Conservation (phyloP, 1,284 basidiomycete genomes). For the Naganishia sp. region DNA sequence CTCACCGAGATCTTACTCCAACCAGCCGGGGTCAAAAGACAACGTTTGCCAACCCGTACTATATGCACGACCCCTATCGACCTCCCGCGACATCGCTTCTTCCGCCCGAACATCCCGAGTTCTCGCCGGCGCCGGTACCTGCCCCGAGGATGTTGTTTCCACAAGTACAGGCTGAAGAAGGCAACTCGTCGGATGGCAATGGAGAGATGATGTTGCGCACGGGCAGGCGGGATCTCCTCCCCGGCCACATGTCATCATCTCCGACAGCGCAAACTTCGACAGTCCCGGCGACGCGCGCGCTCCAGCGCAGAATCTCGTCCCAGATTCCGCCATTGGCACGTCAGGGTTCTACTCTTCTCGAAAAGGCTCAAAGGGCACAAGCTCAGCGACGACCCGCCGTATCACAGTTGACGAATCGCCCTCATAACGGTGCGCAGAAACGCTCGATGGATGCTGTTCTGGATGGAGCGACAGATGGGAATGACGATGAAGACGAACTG, state of each 20-base stretch:
- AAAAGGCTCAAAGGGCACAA: constrained; percentile 17
- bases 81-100: constrained; percentile 22
- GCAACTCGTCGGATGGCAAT: constrained; percentile 1
- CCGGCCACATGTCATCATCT: constrained; percentile 4
- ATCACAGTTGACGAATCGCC: neutral
- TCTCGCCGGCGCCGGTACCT: constrained; percentile 29
- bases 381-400: neutral
- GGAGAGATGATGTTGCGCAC: neutral
- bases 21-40: constrained; percentile 36
- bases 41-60: constrained; percentile 36
- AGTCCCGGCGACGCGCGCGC: constrained; percentile 3
- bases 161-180: neutral
- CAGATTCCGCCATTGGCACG: constrained; percentile 23
- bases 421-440: constrained; percentile 1
- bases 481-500: constrained; percentile 21
- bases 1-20: neutral
- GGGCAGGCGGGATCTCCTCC: constrained; percentile 1
- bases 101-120: constrained; percentile 31
- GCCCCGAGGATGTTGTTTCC: constrained; percentile 31
- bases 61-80: constrained; percentile 20
- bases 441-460: constrained; percentile 27
- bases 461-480: constrained; percentile 6
- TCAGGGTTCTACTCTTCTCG: constrained; percentile 19
- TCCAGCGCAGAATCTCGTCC: constrained; percentile 20
- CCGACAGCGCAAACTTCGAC: neutral